Evolutionary conservation across 75 land plant species (phyloP).

Genomic region (Chamaecyparis obtusa): DNA sequence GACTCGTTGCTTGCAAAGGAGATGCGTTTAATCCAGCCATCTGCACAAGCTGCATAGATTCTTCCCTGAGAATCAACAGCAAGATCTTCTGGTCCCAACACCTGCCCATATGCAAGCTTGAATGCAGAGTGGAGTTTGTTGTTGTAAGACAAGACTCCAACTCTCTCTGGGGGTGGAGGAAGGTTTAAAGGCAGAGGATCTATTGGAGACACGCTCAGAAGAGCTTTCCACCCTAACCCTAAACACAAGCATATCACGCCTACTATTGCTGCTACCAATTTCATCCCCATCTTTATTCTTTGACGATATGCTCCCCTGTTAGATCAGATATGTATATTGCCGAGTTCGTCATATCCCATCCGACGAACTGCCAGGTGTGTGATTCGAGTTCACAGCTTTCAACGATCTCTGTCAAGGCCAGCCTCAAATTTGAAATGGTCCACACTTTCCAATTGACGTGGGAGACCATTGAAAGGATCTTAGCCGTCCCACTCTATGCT

Average conservation of each 20-base stretch:
- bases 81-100: conserved; percentile 68
- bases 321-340: too few relatives aligned
- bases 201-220: not conserved
- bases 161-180: not conserved
- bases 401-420: too few relatives aligned
- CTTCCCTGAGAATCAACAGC: conserved; percentile 41
- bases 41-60: conserved; percentile 62
- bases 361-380: too few relatives aligned
- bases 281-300: not conserved
- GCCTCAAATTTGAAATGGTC: too few relatives aligned
- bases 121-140: not conserved
- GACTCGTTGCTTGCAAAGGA: conserved; percentile 2
- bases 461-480: too few relatives aligned
- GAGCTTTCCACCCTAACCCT: not conserved
- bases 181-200: not conserved
- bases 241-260: not conserved
- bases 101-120: conserved; percentile 12
- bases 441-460: too few relatives aligned
- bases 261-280: not conserved
- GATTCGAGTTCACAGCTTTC: too few relatives aligned
- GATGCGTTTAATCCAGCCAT: conserved; percentile 80
- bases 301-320: too few relatives aligned
- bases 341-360: too few relatives aligned
- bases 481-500: too few relatives aligned
- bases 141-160: not conserved